A percentile compares a stretch with the other conserved stretches of the same genome.
These are phyloP conservation scores for Sordaria brevicollis DNA, from an alignment of 495 filamentous ascomycete species.

Conservation along the genomic window DNA sequence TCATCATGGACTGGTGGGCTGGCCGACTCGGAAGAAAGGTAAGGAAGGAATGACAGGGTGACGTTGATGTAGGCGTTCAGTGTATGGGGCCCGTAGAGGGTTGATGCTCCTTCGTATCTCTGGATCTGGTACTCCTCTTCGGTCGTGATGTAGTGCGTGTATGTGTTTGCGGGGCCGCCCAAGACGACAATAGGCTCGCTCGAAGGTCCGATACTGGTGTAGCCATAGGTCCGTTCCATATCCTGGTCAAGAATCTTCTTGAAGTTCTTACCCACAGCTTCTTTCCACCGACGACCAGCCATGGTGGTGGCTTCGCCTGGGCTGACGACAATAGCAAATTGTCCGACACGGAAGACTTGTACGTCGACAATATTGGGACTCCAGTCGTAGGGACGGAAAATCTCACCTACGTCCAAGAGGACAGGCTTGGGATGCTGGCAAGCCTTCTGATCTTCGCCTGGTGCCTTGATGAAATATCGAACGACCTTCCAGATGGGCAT, in stretches of 20 bases:
- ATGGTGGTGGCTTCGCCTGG: constrained; percentile 93
- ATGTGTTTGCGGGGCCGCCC: constrained; percentile 90
- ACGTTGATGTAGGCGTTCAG: constrained; percentile 85
- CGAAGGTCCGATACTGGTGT: not conserved
- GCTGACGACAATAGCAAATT: constrained; percentile 76
- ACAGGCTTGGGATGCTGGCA: constrained; percentile 86
- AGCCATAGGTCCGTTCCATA: not conserved
- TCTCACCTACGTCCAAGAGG: constrained; percentile 79
- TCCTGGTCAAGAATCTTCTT: not conserved
- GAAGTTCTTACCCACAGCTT: constrained; percentile 44
- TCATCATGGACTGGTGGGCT: constrained; percentile 36
- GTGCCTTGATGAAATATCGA: constrained; percentile 58
- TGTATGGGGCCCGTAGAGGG: constrained; percentile 87
- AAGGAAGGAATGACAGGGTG: constrained; percentile 60
- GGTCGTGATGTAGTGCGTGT: constrained; percentile 93
- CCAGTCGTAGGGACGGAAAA: constrained; percentile 75
- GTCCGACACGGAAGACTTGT: constrained; percentile 79
- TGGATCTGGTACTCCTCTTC: constrained; percentile 85
- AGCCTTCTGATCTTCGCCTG: constrained; percentile 56
- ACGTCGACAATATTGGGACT: constrained; percentile 89
- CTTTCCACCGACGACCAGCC: constrained; percentile 86
- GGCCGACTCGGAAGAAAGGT: constrained; percentile 33
- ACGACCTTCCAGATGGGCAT: constrained; percentile 81
- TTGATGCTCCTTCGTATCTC: constrained; percentile 92
- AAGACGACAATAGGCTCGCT: constrained; percentile 61